Evolutionary conservation across 1,139 yeast species (phyloP).

Genomic region (Magnusiomyces magnusii): DNA sequence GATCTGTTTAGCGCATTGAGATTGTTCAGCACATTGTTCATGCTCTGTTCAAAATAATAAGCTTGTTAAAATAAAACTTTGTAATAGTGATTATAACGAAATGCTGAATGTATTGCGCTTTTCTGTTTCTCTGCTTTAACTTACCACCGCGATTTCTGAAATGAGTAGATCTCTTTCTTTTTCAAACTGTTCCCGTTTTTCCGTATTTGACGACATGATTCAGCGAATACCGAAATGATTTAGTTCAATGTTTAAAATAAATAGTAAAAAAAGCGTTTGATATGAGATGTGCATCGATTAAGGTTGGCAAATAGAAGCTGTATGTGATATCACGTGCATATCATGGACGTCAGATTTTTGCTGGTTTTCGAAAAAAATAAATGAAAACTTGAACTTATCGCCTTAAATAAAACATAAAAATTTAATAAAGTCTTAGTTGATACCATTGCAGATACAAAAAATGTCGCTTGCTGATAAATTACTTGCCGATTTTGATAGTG

Average conservation of each 20-base stretch:
- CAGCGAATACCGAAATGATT: not conserved
- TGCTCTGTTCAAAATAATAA: too few relatives aligned
- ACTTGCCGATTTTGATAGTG: conserved; percentile 33
- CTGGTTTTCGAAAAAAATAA: too few relatives aligned
- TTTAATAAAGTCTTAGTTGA: too few relatives aligned
- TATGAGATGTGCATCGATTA: too few relatives aligned
- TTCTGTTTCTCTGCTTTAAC: conserved; percentile 15
- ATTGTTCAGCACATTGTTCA: conserved; percentile 46
- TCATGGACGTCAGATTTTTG: too few relatives aligned
- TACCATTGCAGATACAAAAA: not conserved
- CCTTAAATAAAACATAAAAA: too few relatives aligned
- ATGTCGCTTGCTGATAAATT: conserved; percentile 36
- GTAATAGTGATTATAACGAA: too few relatives aligned
- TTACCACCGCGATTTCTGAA: conserved; percentile 35
- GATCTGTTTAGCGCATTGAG: conserved; percentile 45
- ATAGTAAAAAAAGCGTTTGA: not conserved
- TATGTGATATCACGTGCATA: too few relatives aligned
- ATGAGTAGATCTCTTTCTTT: conserved; percentile 39
- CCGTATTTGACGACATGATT: not conserved
- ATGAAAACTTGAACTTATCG: not conserved
- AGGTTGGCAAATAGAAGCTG: too few relatives aligned
- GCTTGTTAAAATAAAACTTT: too few relatives aligned
- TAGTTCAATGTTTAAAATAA: not conserved
- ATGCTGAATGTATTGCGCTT: too few relatives aligned
- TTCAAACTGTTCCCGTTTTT: conserved; percentile 34